phyloP scores from a whole-genome alignment of 78 protist species.

The Dictyostelium firmibasis region DNA sequence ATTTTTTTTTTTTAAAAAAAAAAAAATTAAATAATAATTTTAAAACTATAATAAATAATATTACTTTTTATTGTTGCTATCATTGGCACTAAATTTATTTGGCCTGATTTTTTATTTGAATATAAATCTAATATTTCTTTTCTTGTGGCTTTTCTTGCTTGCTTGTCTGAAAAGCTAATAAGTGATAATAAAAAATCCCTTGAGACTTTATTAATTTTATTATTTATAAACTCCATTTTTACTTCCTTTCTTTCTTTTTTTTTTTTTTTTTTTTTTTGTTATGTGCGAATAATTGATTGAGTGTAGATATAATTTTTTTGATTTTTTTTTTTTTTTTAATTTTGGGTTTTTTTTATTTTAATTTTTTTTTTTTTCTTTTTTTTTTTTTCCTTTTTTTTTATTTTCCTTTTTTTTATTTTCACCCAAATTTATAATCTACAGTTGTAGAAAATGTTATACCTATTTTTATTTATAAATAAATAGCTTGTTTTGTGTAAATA shows the following conservation, averaged over 20 bases:
- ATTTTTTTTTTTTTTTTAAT: neutral
- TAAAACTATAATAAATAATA: too few relatives aligned
- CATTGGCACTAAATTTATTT: constrained; percentile 24
- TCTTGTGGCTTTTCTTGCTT: constrained; percentile 34
- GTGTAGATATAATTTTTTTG: too few relatives aligned
- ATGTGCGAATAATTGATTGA: too few relatives aligned
- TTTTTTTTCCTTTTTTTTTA: too few relatives aligned
- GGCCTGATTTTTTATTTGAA: neutral
- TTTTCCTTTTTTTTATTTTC: too few relatives aligned
- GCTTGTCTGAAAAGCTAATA: neutral
- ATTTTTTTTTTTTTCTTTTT: too few relatives aligned
- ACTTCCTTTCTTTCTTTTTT: neutral
- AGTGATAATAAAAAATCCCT: neutral
- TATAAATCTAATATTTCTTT: constrained; percentile 5
- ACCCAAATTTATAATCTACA: too few relatives aligned
- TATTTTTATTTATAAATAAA: too few relatives aligned
- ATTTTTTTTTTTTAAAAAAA: neutral
- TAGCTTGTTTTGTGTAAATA: neutral
- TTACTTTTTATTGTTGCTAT: constrained; percentile 1
- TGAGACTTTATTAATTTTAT: neutral
- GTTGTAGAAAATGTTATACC: too few relatives aligned
- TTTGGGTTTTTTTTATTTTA: neutral
- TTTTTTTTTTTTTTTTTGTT: too few relatives aligned
- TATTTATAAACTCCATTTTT: neutral
- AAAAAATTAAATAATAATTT: neutral